phyloP scores from a whole-genome alignment of 2,329 filamentous ascomycete genomes.

The Aureobasidium mangrovei region DNA sequence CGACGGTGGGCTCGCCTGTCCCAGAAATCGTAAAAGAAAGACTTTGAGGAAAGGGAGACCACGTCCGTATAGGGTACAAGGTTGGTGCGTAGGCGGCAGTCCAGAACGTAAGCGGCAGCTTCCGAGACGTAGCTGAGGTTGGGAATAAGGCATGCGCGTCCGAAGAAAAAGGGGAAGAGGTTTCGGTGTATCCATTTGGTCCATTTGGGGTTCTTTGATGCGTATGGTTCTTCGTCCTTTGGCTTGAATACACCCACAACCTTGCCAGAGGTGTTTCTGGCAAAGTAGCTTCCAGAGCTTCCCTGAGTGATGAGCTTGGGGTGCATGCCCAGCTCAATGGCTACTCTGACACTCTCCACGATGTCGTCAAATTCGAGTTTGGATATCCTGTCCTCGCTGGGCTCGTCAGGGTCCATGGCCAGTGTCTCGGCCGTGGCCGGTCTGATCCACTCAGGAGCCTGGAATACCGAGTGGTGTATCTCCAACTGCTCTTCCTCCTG shows the following conservation, averaged over 20 bases:
- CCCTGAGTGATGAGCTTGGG: constrained; percentile 95
- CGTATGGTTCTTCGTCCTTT: constrained; percentile 97
- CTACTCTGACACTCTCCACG: constrained; percentile 79
- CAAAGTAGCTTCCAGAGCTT: constrained; percentile 97
- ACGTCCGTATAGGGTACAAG: constrained; percentile 96
- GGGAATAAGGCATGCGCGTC: constrained; percentile 87
- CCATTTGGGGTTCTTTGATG: constrained; percentile 95
- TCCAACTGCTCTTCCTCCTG: constrained; percentile 79
- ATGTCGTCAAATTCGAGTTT: constrained; percentile 77
- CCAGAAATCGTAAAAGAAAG: constrained; percentile 98
- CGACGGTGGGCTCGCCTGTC: constrained; percentile 80
- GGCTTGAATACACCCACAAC: constrained; percentile 98
- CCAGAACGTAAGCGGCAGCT: constrained; percentile 90
- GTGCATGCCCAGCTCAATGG: constrained; percentile 84
- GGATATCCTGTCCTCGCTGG: constrained; percentile 52
- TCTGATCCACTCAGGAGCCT: constrained; percentile 77
- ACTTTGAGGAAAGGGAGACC: constrained; percentile 87
- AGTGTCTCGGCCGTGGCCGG: constrained; percentile 70
- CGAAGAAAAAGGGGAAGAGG: constrained; percentile 94
- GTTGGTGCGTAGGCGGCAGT: constrained; percentile 79
- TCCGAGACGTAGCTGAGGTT: constrained; percentile 98
- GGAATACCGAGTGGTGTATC: constrained; percentile 96
- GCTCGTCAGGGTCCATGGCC: constrained; percentile 42
- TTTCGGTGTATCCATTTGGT: constrained; percentile 99
- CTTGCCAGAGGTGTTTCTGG: constrained; percentile 80